phyloP scores from a whole-genome alignment of 164 flowering plant genomes.

The Amborella trichopoda region DNA sequence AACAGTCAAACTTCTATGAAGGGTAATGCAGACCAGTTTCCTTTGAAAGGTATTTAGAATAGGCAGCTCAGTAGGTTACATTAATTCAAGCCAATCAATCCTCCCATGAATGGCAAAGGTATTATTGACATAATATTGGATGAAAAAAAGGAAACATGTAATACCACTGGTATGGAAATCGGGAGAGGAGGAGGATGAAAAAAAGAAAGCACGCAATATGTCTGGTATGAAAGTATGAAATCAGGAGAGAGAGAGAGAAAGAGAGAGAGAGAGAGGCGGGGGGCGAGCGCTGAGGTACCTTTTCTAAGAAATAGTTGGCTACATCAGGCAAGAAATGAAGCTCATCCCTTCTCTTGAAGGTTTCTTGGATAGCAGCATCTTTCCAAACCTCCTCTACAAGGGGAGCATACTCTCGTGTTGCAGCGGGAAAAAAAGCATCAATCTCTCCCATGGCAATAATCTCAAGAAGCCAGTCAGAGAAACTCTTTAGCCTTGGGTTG shows the following conservation, averaged over 20 bases:
- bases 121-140: too few species aligned
- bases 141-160: too few species aligned
- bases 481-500: conserved; percentile 82
- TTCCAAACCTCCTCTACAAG: conserved; percentile 95
- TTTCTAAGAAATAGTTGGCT: conserved; percentile 82
- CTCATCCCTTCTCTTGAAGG: conserved; percentile 73
- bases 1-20: too few species aligned
- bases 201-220: too few species aligned
- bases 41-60: too few species aligned
- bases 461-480: conserved; percentile 97
- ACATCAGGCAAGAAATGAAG: conserved; percentile 97
- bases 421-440: conserved; percentile 99
- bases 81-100: too few species aligned
- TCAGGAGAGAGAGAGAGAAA: neutral
- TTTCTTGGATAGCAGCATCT: conserved; percentile 89
- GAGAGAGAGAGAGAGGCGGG: neutral
- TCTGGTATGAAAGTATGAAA: conserved; percentile 1
- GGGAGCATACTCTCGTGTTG: conserved; percentile 98
- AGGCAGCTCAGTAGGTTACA: too few species aligned
- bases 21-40: too few species aligned
- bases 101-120: too few species aligned
- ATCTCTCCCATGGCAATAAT: conserved; percentile 97
- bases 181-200: too few species aligned
- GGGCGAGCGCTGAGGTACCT: conserved; percentile 47
- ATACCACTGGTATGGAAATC: too few species aligned